phyloP scores from a whole-genome alignment of 768 basidiomycete species.

The Tricholoma matsutake region DNA sequence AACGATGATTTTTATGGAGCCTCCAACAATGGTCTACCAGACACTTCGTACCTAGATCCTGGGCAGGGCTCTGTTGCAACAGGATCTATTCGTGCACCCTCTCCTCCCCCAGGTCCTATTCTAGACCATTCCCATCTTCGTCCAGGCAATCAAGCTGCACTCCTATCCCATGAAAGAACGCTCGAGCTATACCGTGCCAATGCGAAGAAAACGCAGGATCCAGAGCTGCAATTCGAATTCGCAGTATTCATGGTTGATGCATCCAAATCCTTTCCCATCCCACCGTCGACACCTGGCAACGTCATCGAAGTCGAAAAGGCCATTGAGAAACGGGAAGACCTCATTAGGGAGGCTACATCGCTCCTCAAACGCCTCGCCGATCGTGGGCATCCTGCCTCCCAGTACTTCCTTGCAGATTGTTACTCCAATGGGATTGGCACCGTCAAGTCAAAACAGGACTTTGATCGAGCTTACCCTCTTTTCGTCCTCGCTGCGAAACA shows the following conservation, averaged over 20 bases:
- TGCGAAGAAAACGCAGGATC: constrained; percentile 98
- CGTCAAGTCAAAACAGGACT: constrained; percentile 86
- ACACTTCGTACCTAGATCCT: constrained; percentile 14
- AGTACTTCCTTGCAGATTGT: constrained; percentile 98
- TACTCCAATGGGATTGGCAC: constrained; percentile 98
- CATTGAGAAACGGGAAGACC: constrained; percentile 78
- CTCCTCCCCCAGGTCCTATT: constrained; percentile 65
- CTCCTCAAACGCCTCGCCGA: constrained; percentile 91
- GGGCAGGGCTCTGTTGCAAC: constrained; percentile 42
- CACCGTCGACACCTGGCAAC: constrained; percentile 64
- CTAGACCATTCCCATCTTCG: constrained; percentile 91
- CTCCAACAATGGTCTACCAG: constrained; percentile 7
- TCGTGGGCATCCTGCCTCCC: constrained; percentile 89
- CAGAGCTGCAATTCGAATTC: constrained; percentile 96
- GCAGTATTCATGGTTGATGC: constrained; percentile 99
- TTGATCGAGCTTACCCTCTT: constrained; percentile 94
- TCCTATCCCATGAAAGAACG: constrained; percentile 93
- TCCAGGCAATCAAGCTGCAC: constrained; percentile 88
- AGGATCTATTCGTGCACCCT: constrained; percentile 63
- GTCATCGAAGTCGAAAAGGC: constrained; percentile 80
- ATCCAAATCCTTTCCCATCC: constrained; percentile 84
- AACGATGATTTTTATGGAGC: constrained; percentile 23
- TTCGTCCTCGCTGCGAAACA: constrained; percentile 97
- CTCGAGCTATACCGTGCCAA: constrained; percentile 96
- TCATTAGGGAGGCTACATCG: constrained; percentile 82